Evolutionary conservation across 495 filamentous ascomycete genomes (phyloP), one percentile per base, ranked within the genome.

Genomic region (Xylaria sp.): DNA sequence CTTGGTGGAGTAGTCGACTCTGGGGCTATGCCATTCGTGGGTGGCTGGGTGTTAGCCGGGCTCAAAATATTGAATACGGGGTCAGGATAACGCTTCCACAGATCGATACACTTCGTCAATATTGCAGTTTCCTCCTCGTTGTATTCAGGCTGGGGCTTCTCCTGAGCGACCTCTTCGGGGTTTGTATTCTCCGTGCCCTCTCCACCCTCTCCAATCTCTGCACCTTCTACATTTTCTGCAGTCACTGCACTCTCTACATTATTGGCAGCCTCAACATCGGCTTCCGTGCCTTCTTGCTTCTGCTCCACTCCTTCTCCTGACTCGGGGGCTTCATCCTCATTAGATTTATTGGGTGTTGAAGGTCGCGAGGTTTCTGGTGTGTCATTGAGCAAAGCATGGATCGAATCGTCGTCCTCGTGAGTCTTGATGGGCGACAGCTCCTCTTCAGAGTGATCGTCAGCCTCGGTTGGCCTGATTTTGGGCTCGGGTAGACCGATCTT

Each of bases 41-140:
- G 95, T 3, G 93, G 93, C 73, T 91, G 88, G 2, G 88, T 92
- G 76, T 95, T 95, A 74, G 86, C 85, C n/a, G 90, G 88, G 58
- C 90, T 86, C 44, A 95, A 88, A 63, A 97, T 92, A 44, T 87
- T 85, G 69, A 91, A 88, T 35, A 86, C 87, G 5, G 92, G 91
- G 71, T 95, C 93, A 55, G 90, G 91, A 73, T 91, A 90, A 33
- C 88, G 89, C 33, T 86, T 84, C 96, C 96, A 99, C 44, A 97
- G 87, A 35, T 87, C 82, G 61, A 97, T 81, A 72, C 90, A 94
- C 75, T 89, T 93, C 40, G 85, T 86, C 15, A 97, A 80, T 3
- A 97, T 82, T 24, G 80, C 76, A 4, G 82, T 80, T 73, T 91
- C 87, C 21, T 84, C 82, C 8, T 88, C 85, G 14, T 82, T 82